A percentile compares a stretch with the other conserved stretches of the same genome.
phyloP scores from a whole-genome alignment of 2,329 filamentous ascomycete species.

The Calonectria naviculata region DNA sequence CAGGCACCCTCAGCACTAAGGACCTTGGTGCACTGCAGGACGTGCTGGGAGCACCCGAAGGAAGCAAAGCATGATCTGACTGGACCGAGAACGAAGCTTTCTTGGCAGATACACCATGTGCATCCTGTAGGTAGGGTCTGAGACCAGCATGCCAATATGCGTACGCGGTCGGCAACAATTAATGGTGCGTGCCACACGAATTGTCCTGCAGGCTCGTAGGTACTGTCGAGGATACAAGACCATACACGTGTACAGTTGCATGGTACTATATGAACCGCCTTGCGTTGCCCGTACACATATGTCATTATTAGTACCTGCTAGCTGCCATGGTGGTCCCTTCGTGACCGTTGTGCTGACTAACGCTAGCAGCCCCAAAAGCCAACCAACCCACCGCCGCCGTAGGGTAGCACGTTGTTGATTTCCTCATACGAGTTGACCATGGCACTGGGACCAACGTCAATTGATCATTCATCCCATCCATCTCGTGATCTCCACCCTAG shows the following conservation, averaged over 20 bases:
- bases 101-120: not conserved
- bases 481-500: not conserved
- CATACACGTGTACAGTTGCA: too few relatives aligned
- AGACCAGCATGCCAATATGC: not conserved
- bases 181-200: not conserved
- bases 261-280: not conserved
- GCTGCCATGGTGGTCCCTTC: too few relatives aligned
- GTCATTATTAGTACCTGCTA: too few relatives aligned
- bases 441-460: not conserved
- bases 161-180: not conserved
- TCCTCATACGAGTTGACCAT: not conserved
- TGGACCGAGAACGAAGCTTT: not conserved
- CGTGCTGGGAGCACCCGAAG: conserved; percentile 1
- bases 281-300: not conserved
- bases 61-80: not conserved
- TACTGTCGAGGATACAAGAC: not conserved
- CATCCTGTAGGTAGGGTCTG: not conserved
- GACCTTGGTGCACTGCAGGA: not conserved
- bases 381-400: not conserved
- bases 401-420: not conserved
- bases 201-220: not conserved
- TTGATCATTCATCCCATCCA: not conserved
- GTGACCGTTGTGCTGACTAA: not conserved
- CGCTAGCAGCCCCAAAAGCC: not conserved
- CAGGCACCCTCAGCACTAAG: conserved; percentile 6